These are phyloP conservation scores for Diatrype stigma DNA, from an alignment of 2,329 filamentous ascomycete species.

Conservation along the genomic window DNA sequence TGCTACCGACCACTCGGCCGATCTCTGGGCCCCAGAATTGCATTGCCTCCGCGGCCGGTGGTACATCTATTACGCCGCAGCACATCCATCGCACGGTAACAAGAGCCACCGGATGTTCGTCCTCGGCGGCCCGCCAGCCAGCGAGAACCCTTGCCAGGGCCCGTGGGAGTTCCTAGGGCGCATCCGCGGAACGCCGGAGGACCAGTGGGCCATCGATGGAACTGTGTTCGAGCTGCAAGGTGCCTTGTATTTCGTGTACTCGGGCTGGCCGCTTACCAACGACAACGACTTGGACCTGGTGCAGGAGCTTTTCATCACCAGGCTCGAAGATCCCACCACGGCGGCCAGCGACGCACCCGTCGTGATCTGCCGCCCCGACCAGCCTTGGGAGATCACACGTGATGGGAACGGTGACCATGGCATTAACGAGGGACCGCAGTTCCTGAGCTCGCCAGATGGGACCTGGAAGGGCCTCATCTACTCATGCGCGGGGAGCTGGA, in stretches of 20 bases:
- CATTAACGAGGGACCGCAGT: conserved; percentile 31
- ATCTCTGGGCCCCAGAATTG: conserved; percentile 30
- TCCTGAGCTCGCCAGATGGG: conserved; percentile 24
- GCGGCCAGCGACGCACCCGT: conserved; percentile 15
- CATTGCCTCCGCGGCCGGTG: conserved; percentile 26
- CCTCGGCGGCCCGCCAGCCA: conserved; percentile 23
- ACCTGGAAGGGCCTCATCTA: conserved; percentile 26
- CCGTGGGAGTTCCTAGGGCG: conserved; percentile 29
- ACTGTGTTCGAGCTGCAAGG: conserved; percentile 25
- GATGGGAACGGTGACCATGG: conserved; percentile 24
- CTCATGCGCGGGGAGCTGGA: conserved; percentile 29
- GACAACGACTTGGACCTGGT: conserved; percentile 16
- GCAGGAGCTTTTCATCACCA: conserved; percentile 26
- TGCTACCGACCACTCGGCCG: conserved; percentile 25
- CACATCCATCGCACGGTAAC: conserved; percentile 23
- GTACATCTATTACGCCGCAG: conserved; percentile 31
- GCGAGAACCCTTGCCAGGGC: conserved; percentile 22
- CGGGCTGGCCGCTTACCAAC: conserved; percentile 26
- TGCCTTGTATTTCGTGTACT: conserved; percentile 26
- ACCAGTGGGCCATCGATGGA: conserved; percentile 30
- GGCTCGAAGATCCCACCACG: conserved; percentile 20
- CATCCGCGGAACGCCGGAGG: conserved; percentile 21
- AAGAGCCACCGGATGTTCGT: conserved; percentile 30
- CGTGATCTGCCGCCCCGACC: conserved; percentile 18
- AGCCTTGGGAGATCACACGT: conserved; percentile 27